Base-by-base conservation (phyloP, 257 asterid genomes). In the Nicotiana obtusifolia region DNA sequence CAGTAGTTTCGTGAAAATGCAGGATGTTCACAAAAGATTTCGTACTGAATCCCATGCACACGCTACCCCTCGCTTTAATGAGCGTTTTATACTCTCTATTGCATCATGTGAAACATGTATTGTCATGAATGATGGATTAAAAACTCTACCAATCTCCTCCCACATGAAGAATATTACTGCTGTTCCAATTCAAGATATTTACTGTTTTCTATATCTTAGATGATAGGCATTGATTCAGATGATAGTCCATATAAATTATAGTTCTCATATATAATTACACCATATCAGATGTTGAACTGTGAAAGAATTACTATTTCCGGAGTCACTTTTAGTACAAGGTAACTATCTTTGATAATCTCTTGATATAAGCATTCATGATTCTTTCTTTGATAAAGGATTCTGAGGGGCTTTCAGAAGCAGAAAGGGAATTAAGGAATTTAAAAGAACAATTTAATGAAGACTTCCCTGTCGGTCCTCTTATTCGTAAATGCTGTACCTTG, bases 21-120 rank as follows among this genome's bases (percentile, higher is more conserved):
- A 94, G 98, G 99, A 95, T 90, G 99, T 93, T 84, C 98, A 93
- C 67, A 92, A 95, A 80, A 91, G 97, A 86, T 95, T 90, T 81
- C 95, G 98, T 30, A 95, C 98, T 16, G 97, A 93, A 84, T 93
- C 98, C 80, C 98, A 95, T 88, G 76, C 91, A 67, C 92, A 82
- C 83, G 90, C 93, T 33, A 76, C 93, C 83, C 97, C 90, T 76
- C 93, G 97, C 80, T 95, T 95, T 85, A 95, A 95, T 84, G 99
- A 95, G 80, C 97, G 99, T 0, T 95, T 93, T 89, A 86, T 93
- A 84, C 95, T 93, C 77, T 95, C 99, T n/a, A 88, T 95, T 83
- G 95, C 95, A 35, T 90, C 97, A 30, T 93, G 97, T 92, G 91
- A 88, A 89, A 84, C 97, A 82, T 95, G 97, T 81, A 81, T 93